Base-by-base conservation (phyloP, 2,329 filamentous ascomycete genomes). In the Pseudocercospora vitis region DNA sequence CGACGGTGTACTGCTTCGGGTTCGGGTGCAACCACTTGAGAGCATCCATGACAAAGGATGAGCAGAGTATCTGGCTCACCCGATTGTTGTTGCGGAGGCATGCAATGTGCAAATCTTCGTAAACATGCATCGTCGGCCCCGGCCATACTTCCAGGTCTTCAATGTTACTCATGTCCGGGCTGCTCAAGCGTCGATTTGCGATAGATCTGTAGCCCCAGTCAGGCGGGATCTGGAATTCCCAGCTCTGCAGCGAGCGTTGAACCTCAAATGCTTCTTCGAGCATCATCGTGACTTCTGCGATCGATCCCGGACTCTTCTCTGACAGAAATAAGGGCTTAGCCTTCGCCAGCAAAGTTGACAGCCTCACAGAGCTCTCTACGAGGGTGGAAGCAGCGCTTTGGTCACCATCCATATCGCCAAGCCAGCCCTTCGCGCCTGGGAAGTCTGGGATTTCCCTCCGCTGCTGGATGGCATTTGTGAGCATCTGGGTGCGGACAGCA, bases 71-170 rank as follows among this genome's bases (percentile, higher is more conserved):
- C 14, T 57, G 54, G 50, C 39, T 48, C 48, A 56, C 29, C 1
- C 50, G 32, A 24, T 40, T 47, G 31, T 53, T 53, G 33, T 50
- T 56, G 7, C 46, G 31, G 12, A 53, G 28, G 31, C 37, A 49
- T 11, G 45, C 53, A 18, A 35, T 19, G 19, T 52, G 44, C 2
- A 52, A 26, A 31, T 52, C 53, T 26, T 47, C 37, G 31, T 56
- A 56, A 12, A 50, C 31, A 39, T 56, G 54, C 44, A 56, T 14
- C 1, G 33, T 26, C 8, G 40, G 50, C 16, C 23, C 37, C 5
- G 54, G 54, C 54, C 54, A 52, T 28, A 42, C 31, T 3, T 55
- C 48, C 26, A 50, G 3, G 5, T 55, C 40, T n/a, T 46, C 52
- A 19, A 51, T 33, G 11, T 51, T 32, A 6, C 51, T 48, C 7